Base-by-base conservation (phyloP, 2,329 filamentous ascomycete genomes). In the Paecilomyces niveus region DNA sequence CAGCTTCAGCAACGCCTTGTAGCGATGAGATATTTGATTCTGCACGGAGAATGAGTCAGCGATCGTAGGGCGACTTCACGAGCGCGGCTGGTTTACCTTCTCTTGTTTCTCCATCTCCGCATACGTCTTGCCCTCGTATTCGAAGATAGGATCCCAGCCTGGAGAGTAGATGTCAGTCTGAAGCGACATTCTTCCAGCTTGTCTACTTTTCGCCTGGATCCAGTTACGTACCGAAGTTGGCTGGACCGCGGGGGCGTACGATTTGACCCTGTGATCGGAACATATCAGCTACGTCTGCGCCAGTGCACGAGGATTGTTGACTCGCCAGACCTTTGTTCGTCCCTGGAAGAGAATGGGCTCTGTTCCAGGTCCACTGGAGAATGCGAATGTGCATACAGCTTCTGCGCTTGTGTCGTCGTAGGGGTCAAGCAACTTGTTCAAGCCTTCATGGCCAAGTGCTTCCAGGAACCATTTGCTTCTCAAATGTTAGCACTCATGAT, bases 91-190 rank as follows among this genome's bases (percentile, higher is more conserved):
- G 54, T 54, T 59, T 80, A 92, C 92, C 89, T 96, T 93, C 79
- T 90, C 90, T 74, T 89, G 79, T 63, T 86, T 92, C 55, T 91
- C 89, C 94, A 99, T 99, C 78, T 99, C 94, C 29, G 94, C 94
- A 72, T 96, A 88, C 78, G 94, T 99, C 76, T 90, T 80, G 50
- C 92, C 92, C 63, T 95, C 83, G 66, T 95, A 93, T 77, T 99
- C 94, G 68, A 99, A 99, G 63, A 96, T 88, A 1, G 94, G 86
- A 74, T 99, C 94, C 94, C 94, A 99, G 53, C 93, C 92, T 96
- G 63, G 3, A 56, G 49, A 10, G 11, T 31, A 6, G 52, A 32
- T 45, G 18, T 33, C 51, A 32, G 24, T 53, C 24, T 18, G 18
- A 45, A 52, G 22, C 35, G 49, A 33, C 32, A 13, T 11, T 33